Conservation (phyloP, 2,329 filamentous ascomycete genomes). For the Pestalotiopsis sp. region DNA sequence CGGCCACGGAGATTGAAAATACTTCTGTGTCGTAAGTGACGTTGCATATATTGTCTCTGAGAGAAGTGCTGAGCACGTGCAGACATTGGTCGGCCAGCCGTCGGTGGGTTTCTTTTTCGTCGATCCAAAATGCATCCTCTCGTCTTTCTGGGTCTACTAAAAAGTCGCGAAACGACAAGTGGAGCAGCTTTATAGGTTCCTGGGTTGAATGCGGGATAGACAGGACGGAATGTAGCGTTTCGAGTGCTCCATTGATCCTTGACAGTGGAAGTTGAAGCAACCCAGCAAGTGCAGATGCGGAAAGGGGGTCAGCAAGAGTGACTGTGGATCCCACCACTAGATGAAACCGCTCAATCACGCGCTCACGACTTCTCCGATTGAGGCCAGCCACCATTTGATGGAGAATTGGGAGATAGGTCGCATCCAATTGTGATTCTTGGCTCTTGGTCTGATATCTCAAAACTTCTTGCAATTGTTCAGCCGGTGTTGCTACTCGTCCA, state of each 20-base stretch:
- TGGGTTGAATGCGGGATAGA: not conserved
- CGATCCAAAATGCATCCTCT: slow-evolving; percentile 1
- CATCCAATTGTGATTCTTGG: not conserved
- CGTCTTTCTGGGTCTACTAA: slow-evolving; percentile 6
- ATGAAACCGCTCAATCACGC: not conserved
- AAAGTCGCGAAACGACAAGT: slow-evolving; percentile 13
- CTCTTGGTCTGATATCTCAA: not conserved
- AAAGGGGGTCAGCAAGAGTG: not conserved
- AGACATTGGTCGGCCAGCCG: slow-evolving; percentile 3
- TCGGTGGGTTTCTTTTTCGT: not conserved
- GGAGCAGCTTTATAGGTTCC: not conserved
- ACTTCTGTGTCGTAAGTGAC: slow-evolving; percentile 28
- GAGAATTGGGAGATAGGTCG: not conserved
- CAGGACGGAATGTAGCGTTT: not conserved
- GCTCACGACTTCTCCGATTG: not conserved
- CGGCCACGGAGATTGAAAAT: slow-evolving; percentile 23
- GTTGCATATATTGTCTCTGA: slow-evolving; percentile 27
- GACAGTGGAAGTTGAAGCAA: not conserved
- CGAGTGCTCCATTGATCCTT: not conserved
- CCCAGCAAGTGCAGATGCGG: not conserved
- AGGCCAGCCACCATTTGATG: not conserved
- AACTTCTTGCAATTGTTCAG: not conserved
- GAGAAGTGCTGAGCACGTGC: slow-evolving; percentile 19
- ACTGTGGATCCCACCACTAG: not conserved
- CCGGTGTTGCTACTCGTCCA: slow-evolving; percentile 5